Percentiles rank a stretch among this genome's conserved stretches.
These are phyloP conservation scores for Trichoderma simmonsii DNA, from an alignment of 2,329 filamentous ascomycete species.

Conservation along the genomic window DNA sequence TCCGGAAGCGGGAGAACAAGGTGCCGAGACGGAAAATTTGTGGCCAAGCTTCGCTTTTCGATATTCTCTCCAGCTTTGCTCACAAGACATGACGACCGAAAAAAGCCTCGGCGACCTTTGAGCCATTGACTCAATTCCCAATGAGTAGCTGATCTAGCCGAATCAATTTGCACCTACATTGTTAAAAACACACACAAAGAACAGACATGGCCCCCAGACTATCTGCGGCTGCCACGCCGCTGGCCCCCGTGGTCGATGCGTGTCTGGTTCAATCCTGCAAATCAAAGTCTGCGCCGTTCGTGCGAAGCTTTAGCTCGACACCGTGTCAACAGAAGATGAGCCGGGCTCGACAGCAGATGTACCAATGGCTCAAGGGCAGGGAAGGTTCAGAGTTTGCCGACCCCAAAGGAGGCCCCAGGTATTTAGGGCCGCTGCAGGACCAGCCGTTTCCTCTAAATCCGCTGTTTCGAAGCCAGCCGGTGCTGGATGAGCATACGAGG, in stretches of 20 bases:
- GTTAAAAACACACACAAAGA: background rate
- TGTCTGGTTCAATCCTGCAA: slow-evolving; percentile 8
- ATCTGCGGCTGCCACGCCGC: slow-evolving; percentile 28
- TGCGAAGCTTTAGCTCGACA: slow-evolving; percentile 41
- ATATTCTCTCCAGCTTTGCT: background rate
- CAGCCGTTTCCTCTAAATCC: slow-evolving; percentile 73
- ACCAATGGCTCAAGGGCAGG: slow-evolving; percentile 36
- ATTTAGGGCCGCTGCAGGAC: slow-evolving; percentile 38
- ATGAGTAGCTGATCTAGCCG: background rate
- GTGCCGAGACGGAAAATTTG: slow-evolving; percentile 6
- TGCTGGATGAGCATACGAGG: slow-evolving; percentile 70
- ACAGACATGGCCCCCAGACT: slow-evolving; percentile 34
- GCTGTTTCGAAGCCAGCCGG: slow-evolving; percentile 65
- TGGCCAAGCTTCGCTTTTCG: slow-evolving; percentile 1
- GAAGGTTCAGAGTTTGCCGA: slow-evolving; percentile 27
- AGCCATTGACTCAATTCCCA: slow-evolving; percentile 4
- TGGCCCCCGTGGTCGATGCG: slow-evolving; percentile 32
- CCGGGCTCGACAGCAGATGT: slow-evolving; percentile 37
- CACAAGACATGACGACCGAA: background rate
- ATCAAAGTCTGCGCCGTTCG: slow-evolving; percentile 23
- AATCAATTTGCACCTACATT: background rate
- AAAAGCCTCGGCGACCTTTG: background rate
- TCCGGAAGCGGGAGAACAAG: slow-evolving; percentile 5
- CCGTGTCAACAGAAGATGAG: slow-evolving; percentile 38
- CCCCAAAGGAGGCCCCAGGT: slow-evolving; percentile 31